Conservation (phyloP, 768 basidiomycete genomes). For the Pleurotus platypus region DNA sequence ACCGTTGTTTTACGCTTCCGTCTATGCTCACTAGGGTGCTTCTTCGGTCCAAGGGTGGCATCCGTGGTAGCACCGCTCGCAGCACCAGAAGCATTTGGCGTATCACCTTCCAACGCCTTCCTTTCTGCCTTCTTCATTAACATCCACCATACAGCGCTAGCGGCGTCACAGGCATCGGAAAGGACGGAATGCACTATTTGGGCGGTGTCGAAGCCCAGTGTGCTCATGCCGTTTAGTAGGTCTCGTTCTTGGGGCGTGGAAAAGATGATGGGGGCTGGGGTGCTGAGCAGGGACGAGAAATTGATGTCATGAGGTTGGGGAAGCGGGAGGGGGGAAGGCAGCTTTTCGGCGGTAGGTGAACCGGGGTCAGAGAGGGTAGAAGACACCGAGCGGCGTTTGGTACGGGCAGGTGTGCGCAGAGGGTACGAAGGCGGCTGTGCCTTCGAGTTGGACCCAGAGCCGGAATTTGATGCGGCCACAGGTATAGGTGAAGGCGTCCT, state of each 20-base stretch:
- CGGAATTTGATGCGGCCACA: constrained; percentile 20
- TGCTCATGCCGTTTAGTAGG: constrained; percentile 69
- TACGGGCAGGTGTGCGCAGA: constrained; percentile 86
- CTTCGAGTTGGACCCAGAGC: constrained; percentile 22
- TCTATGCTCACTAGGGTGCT: constrained; percentile 15
- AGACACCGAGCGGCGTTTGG: constrained; percentile 93
- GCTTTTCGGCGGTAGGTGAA: constrained; percentile 48
- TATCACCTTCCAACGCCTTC: constrained; percentile 33
- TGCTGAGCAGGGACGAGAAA: constrained; percentile 59
- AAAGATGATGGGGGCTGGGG: constrained; percentile 80
- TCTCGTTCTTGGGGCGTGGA: constrained; percentile 79
- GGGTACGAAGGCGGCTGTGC: constrained; percentile 56
- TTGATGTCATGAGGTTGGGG: constrained; percentile 46
- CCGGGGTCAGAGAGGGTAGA: constrained; percentile 72
- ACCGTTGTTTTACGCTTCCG: constrained; percentile 23
- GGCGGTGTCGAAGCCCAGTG: constrained; percentile 86
- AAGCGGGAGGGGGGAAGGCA: constrained; percentile 28
- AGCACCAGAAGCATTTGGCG: constrained; percentile 9
- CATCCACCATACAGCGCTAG: constrained; percentile 97
- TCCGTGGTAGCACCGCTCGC: constrained; percentile 12
- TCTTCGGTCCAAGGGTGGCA: constrained; percentile 13
- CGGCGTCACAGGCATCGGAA: constrained; percentile 87
- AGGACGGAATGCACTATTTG: constrained; percentile 95
- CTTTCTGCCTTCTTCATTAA: constrained; percentile 76
- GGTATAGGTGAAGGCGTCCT: constrained; percentile 24